Conservation (phyloP, 805 yeast species). For the Metschnikowia koreensis region DNA sequence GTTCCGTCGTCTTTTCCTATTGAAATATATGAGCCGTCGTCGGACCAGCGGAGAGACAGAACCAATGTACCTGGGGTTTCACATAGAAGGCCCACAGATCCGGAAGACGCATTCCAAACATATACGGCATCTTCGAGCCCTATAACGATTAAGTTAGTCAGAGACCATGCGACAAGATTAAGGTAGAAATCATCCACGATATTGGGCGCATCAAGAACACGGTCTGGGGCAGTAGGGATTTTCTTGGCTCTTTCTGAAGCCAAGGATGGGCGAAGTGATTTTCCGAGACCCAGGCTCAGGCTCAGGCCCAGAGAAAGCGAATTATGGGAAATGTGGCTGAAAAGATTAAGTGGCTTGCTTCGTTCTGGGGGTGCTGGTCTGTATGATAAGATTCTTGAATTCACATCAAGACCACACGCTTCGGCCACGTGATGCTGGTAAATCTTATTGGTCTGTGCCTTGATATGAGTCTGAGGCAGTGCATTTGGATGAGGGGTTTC, state of each 20-base stretch:
- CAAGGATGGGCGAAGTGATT: slow-evolving; percentile 43
- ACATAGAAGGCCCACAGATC: slow-evolving; percentile 67
- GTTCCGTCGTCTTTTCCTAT: slow-evolving; percentile 82
- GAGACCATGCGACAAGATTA: slow-evolving; percentile 85
- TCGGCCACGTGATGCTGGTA: slow-evolving; percentile 85
- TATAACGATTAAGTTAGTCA: slow-evolving; percentile 76
- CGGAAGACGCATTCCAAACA: slow-evolving; percentile 88
- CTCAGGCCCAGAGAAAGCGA: slow-evolving; percentile 17
- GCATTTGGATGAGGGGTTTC: slow-evolving; percentile 43
- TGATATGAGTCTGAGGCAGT: slow-evolving; percentile 54
- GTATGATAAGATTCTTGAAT: slow-evolving; percentile 79
- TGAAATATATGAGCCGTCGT: slow-evolving; percentile 82
- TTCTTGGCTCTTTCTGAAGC: slow-evolving; percentile 71
- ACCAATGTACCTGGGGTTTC: slow-evolving; percentile 53
- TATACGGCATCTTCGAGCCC: slow-evolving; percentile 83
- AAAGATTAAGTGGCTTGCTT: slow-evolving; percentile 34
- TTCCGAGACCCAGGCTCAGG: slow-evolving; percentile 18
- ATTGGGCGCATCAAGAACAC: slow-evolving; percentile 96
- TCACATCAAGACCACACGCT: slow-evolving; percentile 87
- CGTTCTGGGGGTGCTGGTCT: slow-evolving; percentile 81
- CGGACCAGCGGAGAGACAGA: slow-evolving; percentile 84
- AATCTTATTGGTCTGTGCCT: slow-evolving; percentile 51
- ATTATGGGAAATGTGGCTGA: slow-evolving; percentile 23
- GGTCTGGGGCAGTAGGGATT: slow-evolving; percentile 83
- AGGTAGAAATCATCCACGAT: slow-evolving; percentile 88